Evolutionary conservation across 1,284 basidiomycete species (phyloP), one percentile per base, ranked within the genome.

Genomic region (Gymnopus androsaceus): DNA sequence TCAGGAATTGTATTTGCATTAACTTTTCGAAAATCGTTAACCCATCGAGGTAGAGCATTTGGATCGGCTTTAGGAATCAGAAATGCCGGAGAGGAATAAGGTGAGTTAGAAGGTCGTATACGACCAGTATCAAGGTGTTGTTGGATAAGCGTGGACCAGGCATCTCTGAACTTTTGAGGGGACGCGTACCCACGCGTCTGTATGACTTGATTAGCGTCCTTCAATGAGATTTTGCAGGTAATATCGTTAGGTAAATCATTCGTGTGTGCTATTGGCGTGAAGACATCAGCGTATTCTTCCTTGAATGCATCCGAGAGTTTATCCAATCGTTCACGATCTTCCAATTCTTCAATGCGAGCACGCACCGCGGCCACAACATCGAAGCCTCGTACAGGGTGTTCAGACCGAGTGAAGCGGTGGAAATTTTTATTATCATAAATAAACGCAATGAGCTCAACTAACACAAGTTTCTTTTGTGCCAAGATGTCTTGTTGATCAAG

Each of bases 61-160:
- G 67, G 68, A 51, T 75, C 69, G 1, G 67, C 19, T 56, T 75
- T 74, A 0, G 70, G 70, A 1, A 73, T 63, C 6, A 73, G 51
- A 44, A 72, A 73, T 8, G 61, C 60, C 1, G 67, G 72, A 0
- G 68, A 72, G 0, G 63, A 58, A 46, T 66, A 64, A 0, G 58
- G 53, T 2, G 64, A 67, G 5, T 51, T 55, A 2, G 69, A 72
- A 2, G 62, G 64, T 3, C 59, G 54, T 6, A 72, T 64, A 0
- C 58, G 59, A 0, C 71, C 69, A 1, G 65, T 64, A 0, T 58
- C 55, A 0, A 72, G 48, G 52, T 71, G 68, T 41, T 66, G 48
- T 2, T 72, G 54, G 2, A 73, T 59, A 0, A 71, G 59, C 3
- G 55, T 61, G 3, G 61, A 54, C 66, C 66, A 72, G 0, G 65